These are phyloP conservation scores for Candida dubliniensis DNA, from an alignment of 1,139 yeast genomes.

Conservation along the genomic window DNA sequence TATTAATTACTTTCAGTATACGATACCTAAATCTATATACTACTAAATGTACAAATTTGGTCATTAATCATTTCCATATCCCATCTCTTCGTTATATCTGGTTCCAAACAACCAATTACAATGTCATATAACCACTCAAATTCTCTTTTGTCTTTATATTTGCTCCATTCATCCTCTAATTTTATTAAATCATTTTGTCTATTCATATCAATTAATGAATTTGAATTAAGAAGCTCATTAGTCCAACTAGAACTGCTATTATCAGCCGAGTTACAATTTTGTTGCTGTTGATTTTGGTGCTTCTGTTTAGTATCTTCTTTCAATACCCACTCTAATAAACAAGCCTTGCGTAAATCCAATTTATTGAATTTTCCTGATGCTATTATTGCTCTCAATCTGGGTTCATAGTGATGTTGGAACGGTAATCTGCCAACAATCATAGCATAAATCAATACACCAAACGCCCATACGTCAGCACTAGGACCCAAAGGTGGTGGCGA, in stretches of 20 bases:
- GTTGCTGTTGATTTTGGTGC: conserved; percentile 9
- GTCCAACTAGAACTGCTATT: conserved; percentile 9
- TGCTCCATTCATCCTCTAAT: conserved; percentile 25
- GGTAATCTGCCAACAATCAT: conserved; percentile 76
- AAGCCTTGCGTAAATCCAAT: conserved; percentile 37
- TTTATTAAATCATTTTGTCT: conserved; percentile 18
- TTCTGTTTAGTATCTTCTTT: conserved; percentile 12
- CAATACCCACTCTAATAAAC: conserved; percentile 30
- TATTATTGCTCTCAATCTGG: conserved; percentile 72
- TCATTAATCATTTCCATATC: conserved; percentile 39
- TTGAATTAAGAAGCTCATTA: conserved; percentile 16
- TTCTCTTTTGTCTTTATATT: conserved; percentile 19
- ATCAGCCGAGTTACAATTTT: conserved; percentile 2
- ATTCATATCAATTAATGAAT: conserved; percentile 23
- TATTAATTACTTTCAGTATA: background rate
- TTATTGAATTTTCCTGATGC: conserved; percentile 62
- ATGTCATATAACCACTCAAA: conserved; percentile 40
- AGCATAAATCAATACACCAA: conserved; percentile 76
- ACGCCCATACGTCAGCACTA: conserved; percentile 85
- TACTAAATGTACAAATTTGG: conserved; percentile 3
- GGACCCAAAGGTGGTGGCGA: conserved; percentile 71
- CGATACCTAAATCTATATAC: background rate
- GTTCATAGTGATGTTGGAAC: conserved; percentile 79
- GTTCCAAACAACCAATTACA: conserved; percentile 55
- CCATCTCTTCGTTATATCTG: conserved; percentile 52